Conservation (phyloP, 768 basidiomycete species). For the Amanita polypyramis region DNA sequence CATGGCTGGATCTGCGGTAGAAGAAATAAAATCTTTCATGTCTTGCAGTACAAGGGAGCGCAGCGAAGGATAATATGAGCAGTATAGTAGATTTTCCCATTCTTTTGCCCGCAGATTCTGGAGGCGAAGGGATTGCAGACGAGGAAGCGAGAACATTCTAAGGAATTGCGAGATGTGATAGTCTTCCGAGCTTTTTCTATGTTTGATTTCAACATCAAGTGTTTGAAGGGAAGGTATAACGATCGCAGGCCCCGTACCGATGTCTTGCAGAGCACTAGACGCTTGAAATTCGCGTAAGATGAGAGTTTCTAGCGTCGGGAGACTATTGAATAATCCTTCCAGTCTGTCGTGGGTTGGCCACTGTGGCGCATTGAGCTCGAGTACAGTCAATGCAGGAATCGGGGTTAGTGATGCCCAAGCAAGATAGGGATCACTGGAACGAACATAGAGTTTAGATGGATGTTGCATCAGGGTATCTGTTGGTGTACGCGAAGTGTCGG, state of each 20-base stretch:
- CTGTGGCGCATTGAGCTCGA: constrained; percentile 15
- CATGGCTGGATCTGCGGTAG: constrained; percentile 8
- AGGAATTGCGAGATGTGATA: constrained; percentile 17
- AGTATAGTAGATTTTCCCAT: constrained; percentile 6
- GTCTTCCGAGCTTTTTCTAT: neutral
- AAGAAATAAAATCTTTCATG: constrained; percentile 11
- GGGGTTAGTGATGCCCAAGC: constrained; percentile 14
- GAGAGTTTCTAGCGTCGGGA: constrained; percentile 16
- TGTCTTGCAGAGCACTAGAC: constrained; percentile 10
- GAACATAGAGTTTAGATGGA: constrained; percentile 12
- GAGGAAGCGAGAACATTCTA: constrained; percentile 7
- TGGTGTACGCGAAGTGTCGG: constrained; percentile 1
- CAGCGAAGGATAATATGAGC: constrained; percentile 6
- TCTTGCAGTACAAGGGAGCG: constrained; percentile 14
- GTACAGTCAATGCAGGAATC: constrained; percentile 12
- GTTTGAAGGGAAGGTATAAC: constrained; percentile 15
- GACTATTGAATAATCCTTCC: constrained; percentile 12
- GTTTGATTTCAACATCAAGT: constrained; percentile 15
- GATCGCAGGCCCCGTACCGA: constrained; percentile 9
- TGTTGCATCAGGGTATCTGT: neutral
- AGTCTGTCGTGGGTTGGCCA: constrained; percentile 14
- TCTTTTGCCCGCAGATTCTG: constrained; percentile 3
- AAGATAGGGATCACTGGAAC: constrained; percentile 12
- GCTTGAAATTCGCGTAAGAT: constrained; percentile 16
- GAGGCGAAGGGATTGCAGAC: neutral